These are phyloP conservation scores for Diplosphaera chodatii DNA, from an alignment of 139 green algal genomes.

Conservation along the genomic window DNA sequence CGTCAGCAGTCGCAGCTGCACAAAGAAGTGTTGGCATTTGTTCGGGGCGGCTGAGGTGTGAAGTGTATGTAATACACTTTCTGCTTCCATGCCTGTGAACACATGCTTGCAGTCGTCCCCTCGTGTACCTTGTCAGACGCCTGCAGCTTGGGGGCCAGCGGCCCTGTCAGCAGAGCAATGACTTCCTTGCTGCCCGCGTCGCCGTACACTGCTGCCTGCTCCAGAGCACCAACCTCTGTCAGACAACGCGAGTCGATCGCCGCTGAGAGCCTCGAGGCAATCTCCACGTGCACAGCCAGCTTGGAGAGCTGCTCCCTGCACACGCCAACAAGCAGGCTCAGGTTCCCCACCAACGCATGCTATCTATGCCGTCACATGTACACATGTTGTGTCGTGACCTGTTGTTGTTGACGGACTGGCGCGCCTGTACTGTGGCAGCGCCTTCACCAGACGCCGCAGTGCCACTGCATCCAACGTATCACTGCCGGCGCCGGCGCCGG, in stretches of 20 bases:
- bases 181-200: slow-evolving; percentile 89
- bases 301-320: slow-evolving; percentile 70
- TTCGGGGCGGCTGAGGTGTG: too few species aligned
- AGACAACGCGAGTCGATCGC: slow-evolving; percentile 56
- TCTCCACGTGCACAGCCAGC: slow-evolving; percentile 79
- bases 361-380: too few species aligned
- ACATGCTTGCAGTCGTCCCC: too few species aligned
- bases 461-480: slow-evolving; percentile 31
- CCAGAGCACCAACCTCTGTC: slow-evolving; percentile 77
- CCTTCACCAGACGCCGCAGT: slow-evolving; percentile 65
- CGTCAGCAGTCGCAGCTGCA: slow-evolving; percentile 82
- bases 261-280: slow-evolving; percentile 65
- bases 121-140: slow-evolving; percentile 49
- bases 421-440: slow-evolving; percentile 80
- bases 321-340: too few species aligned
- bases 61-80: too few species aligned
- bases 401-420: not conserved
- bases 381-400: too few species aligned
- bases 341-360: not conserved
- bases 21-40: too few species aligned
- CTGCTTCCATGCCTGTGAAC: too few species aligned
- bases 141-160: slow-evolving; percentile 3
- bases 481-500: not conserved
- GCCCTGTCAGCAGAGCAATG: slow-evolving; percentile 44
- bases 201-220: slow-evolving; percentile 94